A percentile compares a stretch with the other conserved stretches of the same genome.
Evolutionary conservation across 768 basidiomycete genomes (phyloP).

Genomic region (Pleurotus pulmonarius): DNA sequence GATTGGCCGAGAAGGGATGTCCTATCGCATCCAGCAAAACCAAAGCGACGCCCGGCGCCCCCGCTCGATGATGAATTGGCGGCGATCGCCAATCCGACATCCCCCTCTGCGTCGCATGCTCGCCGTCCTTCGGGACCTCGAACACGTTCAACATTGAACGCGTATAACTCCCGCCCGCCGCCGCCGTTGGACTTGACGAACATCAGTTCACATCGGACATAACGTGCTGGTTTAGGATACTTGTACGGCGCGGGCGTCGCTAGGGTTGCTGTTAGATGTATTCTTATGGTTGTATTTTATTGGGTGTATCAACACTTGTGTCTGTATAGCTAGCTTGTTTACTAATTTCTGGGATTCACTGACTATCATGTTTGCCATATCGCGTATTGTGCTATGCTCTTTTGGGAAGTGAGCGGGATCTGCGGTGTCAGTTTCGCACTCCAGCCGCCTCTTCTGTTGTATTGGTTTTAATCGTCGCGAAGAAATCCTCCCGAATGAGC

Average conservation of each 20-base stretch:
- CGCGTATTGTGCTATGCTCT: background rate
- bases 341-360: background rate
- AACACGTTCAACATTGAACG: conserved; percentile 19
- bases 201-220: conserved; percentile 15
- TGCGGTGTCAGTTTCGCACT: too few relatives aligned
- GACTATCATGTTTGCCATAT: background rate
- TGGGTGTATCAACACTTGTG: background rate
- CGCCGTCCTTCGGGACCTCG: conserved; percentile 35
- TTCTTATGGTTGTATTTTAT: background rate
- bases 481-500: too few relatives aligned
- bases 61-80: conserved; percentile 10
- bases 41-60: conserved; percentile 19
- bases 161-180: conserved; percentile 17
- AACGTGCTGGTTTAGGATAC: background rate
- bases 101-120: conserved; percentile 17
- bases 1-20: conserved; percentile 52
- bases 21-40: conserved; percentile 24
- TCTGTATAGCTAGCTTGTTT: background rate
- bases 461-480: too few relatives aligned
- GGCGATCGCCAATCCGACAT: conserved; percentile 13
- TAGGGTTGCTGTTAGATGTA: conserved; percentile 1
- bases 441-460: too few relatives aligned
- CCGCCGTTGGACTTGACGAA: conserved; percentile 23
- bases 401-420: too few relatives aligned
- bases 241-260: conserved; percentile 5